These are phyloP conservation scores for Marchantia paleacea DNA, from an alignment of 225 moss, liverwort and hornwort species.

Conservation along the genomic window DNA sequence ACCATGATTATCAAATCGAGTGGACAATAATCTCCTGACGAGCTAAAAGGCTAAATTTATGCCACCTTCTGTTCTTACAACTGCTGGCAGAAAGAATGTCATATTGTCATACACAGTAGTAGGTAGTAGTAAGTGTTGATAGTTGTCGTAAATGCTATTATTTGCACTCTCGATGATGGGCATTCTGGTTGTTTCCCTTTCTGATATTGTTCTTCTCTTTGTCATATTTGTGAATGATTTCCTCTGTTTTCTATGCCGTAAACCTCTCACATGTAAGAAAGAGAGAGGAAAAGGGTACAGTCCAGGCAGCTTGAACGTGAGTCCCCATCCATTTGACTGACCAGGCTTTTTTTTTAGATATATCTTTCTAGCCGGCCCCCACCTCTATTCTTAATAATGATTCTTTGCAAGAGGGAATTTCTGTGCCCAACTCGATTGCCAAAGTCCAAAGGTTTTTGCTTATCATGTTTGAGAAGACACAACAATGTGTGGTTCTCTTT, in stretches of 20 bases:
- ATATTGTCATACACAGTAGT: neutral
- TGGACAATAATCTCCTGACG: constrained; percentile 6
- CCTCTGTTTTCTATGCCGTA: too few relatives aligned
- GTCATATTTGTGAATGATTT: too few relatives aligned
- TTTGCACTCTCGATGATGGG: neutral
- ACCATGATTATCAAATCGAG: constrained; percentile 1
- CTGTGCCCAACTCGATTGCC: too few relatives aligned
- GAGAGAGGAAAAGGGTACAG: neutral
- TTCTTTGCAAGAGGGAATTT: too few relatives aligned
- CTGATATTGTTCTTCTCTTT: neutral
- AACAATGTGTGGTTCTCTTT: too few relatives aligned
- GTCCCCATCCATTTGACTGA: neutral
- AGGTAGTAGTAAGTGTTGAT: neutral
- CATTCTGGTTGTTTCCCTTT: neutral
- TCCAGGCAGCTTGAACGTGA: neutral
- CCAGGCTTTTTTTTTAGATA: neutral
- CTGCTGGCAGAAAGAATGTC: neutral
- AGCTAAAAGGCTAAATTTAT: neutral
- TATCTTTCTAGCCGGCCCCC: too few relatives aligned
- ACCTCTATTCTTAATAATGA: too few relatives aligned
- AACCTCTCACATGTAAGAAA: neutral
- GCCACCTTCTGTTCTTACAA: neutral
- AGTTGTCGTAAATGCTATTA: neutral
- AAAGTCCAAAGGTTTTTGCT: too few relatives aligned
- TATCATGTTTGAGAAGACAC: too few relatives aligned